phyloP scores from a whole-genome alignment of 2,329 filamentous ascomycete genomes.

The Byssochlamys sp. region DNA sequence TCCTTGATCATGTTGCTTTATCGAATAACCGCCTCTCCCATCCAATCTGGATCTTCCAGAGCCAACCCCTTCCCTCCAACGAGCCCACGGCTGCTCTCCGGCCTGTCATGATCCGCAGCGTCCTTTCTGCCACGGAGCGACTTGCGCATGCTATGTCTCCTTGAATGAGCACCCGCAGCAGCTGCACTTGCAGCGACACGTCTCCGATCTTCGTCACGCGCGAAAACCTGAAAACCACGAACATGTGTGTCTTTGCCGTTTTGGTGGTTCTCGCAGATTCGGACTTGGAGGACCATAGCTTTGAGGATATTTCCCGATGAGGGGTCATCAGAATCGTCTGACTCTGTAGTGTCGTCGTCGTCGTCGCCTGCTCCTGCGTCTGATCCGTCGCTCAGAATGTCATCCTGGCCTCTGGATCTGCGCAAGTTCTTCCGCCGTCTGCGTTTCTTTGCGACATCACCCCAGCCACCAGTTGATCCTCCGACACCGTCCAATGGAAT shows the following conservation, averaged over 20 bases:
- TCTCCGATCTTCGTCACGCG: constrained; percentile 34
- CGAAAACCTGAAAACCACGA: constrained; percentile 79
- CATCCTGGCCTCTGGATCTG: constrained; percentile 12
- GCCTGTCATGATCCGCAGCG: constrained; percentile 10
- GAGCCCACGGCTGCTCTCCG: constrained; percentile 8
- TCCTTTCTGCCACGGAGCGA: constrained; percentile 20
- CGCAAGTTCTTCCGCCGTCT: constrained; percentile 10
- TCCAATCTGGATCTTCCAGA: constrained; percentile 40
- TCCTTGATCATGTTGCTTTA: constrained; percentile 9
- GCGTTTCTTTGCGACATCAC: constrained; percentile 2
- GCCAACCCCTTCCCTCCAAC: constrained; percentile 17
- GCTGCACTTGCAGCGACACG: constrained; percentile 17
- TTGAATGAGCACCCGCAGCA: constrained; percentile 21
- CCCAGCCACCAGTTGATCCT: constrained; percentile 12
- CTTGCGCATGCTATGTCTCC: constrained; percentile 21
- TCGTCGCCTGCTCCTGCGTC: constrained; percentile 12
- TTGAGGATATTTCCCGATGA: constrained; percentile 65
- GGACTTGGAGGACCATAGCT: constrained; percentile 81
- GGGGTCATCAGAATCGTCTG: constrained; percentile 20
- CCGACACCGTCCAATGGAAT: constrained; percentile 50
- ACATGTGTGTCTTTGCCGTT: constrained; percentile 99
- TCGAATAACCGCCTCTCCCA: constrained; percentile 41
- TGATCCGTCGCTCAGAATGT: constrained; percentile 4
- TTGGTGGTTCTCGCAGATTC: constrained; percentile 91
- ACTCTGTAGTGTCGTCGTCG: constrained; percentile 19